Base-by-base conservation (phyloP, 768 basidiomycete species). In the Flagelloscypha sp. region DNA sequence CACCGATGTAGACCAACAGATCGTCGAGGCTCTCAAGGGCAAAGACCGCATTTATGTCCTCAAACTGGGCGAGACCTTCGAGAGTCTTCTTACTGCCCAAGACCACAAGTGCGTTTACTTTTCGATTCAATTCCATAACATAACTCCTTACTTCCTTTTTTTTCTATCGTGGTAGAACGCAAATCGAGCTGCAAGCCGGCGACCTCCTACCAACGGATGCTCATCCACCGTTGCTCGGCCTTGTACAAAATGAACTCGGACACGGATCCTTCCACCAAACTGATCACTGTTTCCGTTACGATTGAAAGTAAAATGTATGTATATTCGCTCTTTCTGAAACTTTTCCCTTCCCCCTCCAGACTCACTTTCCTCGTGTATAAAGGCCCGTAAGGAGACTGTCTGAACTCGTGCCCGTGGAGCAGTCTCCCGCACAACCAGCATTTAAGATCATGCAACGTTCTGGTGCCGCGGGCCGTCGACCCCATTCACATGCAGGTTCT, bases 1-100 rank as follows among this genome's bases (percentile, higher is more conserved):
- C 31, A 45, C 54, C 37, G 84, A 84, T 42, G 73, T 78, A 44
- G 86, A 89, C 65, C 68, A 74, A 7, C 79, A 82, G 57, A 86
- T 90, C 48, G 50, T 89, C 48, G 86, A 90, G 55, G 87, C 88
- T 15, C 80, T 90, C 44, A 76, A 68, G 58, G 80, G 79, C 69
- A 90, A 90, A 63, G 87, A 90, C 58, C 72, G 87, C 52, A 68
- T 90, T 43, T 90, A 79, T 56, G 85, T 90, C 30, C 63, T 90
- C 49, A 88, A 84, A 65, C 71, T 90, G n/a, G 87, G 84, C 40
- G 88, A 90, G 62, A 68, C 65, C 45, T 84, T 90, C 74, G 87
- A 90, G 61, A 58, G 62, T 33, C 68, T 90, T 52, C 84, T 90
- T 49, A 70, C 59, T 41, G 85, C n/a, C n/a, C n/a, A n/a, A n/a